Conservation (phyloP, 2,329 filamentous ascomycete species). For the Elsinoe perseae region DNA sequence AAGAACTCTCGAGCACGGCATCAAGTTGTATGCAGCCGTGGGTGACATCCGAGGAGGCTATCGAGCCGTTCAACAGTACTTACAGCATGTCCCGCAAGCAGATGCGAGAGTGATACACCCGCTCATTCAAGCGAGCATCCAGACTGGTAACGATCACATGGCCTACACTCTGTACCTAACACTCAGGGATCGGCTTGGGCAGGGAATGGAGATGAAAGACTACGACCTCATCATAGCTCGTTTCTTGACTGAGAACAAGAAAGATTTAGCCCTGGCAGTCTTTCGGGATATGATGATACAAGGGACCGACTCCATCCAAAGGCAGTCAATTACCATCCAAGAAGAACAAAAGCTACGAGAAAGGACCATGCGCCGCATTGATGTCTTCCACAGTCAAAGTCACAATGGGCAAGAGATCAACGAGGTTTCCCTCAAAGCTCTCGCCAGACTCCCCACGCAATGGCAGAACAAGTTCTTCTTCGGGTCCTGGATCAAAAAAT, state of each 20-base stretch:
- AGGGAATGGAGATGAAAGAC: slow-evolving; percentile 59
- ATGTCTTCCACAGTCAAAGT: slow-evolving; percentile 17
- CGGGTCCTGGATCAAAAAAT: slow-evolving; percentile 78
- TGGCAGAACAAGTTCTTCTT: slow-evolving; percentile 72
- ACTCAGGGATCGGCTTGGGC: slow-evolving; percentile 54
- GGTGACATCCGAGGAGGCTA: slow-evolving; percentile 55
- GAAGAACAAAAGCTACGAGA: slow-evolving; percentile 38
- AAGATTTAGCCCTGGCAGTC: slow-evolving; percentile 61
- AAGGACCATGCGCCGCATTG: slow-evolving; percentile 17
- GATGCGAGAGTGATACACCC: slow-evolving; percentile 55
- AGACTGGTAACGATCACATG: slow-evolving; percentile 43
- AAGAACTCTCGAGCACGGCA: slow-evolving; percentile 54
- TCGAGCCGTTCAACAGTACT: slow-evolving; percentile 47
- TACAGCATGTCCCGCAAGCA: slow-evolving; percentile 38
- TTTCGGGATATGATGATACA: slow-evolving; percentile 83
- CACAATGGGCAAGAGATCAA: slow-evolving; percentile 36
- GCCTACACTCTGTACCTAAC: slow-evolving; percentile 63
- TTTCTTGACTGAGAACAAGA: slow-evolving; percentile 59
- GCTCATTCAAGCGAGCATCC: slow-evolving; percentile 61
- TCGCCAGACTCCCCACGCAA: slow-evolving; percentile 45
- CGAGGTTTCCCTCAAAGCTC: slow-evolving; percentile 40
- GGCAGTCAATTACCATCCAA: slow-evolving; percentile 26
- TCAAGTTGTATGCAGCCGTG: slow-evolving; percentile 53
- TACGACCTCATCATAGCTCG: slow-evolving; percentile 67
- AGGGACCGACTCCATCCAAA: slow-evolving; percentile 18